Conservation (phyloP, 2,329 filamentous ascomycete species). For the Ustilaginoidea virens region DNA sequence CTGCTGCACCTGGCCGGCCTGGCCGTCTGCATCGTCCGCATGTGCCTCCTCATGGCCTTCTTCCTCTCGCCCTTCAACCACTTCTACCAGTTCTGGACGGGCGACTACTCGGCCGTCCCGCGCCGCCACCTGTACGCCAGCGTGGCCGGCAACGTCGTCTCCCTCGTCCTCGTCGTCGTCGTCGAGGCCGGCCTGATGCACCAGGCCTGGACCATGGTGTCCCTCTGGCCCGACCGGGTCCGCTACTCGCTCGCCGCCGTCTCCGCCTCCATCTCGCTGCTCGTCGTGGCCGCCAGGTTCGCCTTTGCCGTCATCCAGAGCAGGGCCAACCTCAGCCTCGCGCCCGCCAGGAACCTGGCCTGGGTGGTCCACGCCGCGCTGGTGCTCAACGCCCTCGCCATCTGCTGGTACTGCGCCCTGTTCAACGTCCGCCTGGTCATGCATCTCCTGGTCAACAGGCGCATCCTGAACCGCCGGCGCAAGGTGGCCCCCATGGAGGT, state of each 20-base stretch:
- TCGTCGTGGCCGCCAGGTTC: slow-evolving; percentile 17
- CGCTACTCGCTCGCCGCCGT: slow-evolving; percentile 15
- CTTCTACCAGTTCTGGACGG: slow-evolving; percentile 43
- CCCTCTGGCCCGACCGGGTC: slow-evolving; percentile 26
- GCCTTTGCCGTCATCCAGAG: slow-evolving; percentile 22
- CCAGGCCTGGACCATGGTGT: slow-evolving; percentile 37
- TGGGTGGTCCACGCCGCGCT: slow-evolving; percentile 25
- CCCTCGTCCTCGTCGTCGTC: slow-evolving; percentile 27
- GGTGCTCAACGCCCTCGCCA: slow-evolving; percentile 23
- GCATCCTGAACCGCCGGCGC: slow-evolving; percentile 26
- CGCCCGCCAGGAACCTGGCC: slow-evolving; percentile 10
- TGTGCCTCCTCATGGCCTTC: slow-evolving; percentile 39
- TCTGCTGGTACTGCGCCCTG: slow-evolving; percentile 38
- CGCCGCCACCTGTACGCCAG: slow-evolving; percentile 18
- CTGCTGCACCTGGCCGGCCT: slow-evolving; percentile 49
- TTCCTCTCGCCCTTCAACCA: slow-evolving; percentile 45
- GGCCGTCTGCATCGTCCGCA: slow-evolving; percentile 42
- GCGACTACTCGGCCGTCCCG: slow-evolving; percentile 36
- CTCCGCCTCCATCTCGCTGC: slow-evolving; percentile 20
- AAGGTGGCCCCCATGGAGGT: slow-evolving; percentile 36
- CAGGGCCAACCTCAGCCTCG: slow-evolving; percentile 12
- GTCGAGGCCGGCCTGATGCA: slow-evolving; percentile 32
- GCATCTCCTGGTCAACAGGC: slow-evolving; percentile 31
- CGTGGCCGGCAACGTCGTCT: slow-evolving; percentile 24
- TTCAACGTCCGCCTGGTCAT: slow-evolving; percentile 35